Percentiles rank a stretch among this genome's conserved stretches.
Conservation (phyloP, 306 rosid species). For the Lupinus albus region DNA sequence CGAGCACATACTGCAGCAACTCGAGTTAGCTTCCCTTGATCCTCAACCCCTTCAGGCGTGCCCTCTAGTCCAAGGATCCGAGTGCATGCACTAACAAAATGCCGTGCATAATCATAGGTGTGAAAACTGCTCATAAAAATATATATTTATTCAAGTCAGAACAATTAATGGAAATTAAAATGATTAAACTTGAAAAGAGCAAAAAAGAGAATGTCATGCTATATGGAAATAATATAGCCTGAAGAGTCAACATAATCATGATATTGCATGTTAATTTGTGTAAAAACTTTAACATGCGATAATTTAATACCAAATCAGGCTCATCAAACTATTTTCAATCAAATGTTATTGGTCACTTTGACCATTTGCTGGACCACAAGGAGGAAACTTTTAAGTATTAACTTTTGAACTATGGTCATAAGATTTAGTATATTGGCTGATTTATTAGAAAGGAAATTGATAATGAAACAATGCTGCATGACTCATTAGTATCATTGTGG, state of each 20-base stretch:
- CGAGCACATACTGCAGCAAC: constrained; percentile 77
- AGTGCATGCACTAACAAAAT: constrained; percentile 89
- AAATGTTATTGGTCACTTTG: constrained; percentile 1
- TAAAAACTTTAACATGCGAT: constrained; percentile 4
- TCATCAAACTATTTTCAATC: constrained; percentile 7
- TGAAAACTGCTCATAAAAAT: constrained; percentile 67
- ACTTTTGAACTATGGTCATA: constrained; percentile 6
- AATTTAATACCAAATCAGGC: constrained; percentile 12
- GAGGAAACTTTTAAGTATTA: background rate
- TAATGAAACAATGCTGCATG: background rate
- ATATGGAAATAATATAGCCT: constrained; percentile 3
- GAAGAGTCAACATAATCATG: background rate
- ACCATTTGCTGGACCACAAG: background rate
- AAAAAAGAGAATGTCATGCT: constrained; percentile 17
- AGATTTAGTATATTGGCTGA: background rate
- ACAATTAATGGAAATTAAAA: constrained; percentile 24
- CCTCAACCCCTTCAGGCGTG: constrained; percentile 90
- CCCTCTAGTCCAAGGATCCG: constrained; percentile 92
- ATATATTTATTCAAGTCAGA: constrained; percentile 33
- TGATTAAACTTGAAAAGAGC: background rate
- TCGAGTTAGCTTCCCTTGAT: constrained; percentile 87
- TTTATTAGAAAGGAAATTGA: constrained; percentile 6
- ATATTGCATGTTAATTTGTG: background rate
- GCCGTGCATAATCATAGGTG: constrained; percentile 89
- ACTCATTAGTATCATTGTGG: too few species aligned